Evolutionary conservation across 2,329 filamentous ascomycete species (phyloP).

Genomic region (Onygenales sp.): DNA sequence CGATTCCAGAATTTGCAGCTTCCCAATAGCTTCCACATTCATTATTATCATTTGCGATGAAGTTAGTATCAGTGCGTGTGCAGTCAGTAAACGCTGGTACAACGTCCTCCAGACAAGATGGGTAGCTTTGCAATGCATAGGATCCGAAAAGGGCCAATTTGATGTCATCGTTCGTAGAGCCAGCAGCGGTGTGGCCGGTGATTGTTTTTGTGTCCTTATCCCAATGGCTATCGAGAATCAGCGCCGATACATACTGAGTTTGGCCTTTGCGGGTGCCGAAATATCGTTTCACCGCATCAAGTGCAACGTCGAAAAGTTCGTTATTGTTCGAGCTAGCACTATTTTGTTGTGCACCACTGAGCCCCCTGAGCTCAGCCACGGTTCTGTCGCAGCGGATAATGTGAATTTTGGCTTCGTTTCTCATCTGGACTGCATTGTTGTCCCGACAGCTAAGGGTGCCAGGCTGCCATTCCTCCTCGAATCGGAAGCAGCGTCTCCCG

Average conservation of each 20-base stretch:
- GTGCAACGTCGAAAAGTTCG: slow-evolving; percentile 67
- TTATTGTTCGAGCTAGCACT: slow-evolving; percentile 57
- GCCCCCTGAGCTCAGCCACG: slow-evolving; percentile 68
- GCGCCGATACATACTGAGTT: slow-evolving; percentile 76
- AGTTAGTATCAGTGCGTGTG: slow-evolving; percentile 71
- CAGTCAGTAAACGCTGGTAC: slow-evolving; percentile 83
- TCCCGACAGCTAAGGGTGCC: slow-evolving; percentile 73
- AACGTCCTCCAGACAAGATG: slow-evolving; percentile 78
- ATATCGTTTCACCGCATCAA: slow-evolving; percentile 66
- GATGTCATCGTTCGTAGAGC: slow-evolving; percentile 60
- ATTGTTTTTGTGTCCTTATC: slow-evolving; percentile 61
- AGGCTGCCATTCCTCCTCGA: slow-evolving; percentile 90
- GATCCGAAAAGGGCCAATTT: slow-evolving; percentile 87
- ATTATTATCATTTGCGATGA: slow-evolving; percentile 75
- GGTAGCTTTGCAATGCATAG: slow-evolving; percentile 85
- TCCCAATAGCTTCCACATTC: slow-evolving; percentile 91
- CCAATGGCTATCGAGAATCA: slow-evolving; percentile 86
- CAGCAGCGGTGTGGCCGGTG: slow-evolving; percentile 74
- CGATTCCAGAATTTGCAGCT: slow-evolving; percentile 87
- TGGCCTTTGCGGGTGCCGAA: slow-evolving; percentile 68
- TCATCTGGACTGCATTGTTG: slow-evolving; percentile 59
- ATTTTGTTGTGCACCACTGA: slow-evolving; percentile 72
- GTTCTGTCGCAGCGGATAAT: slow-evolving; percentile 76
- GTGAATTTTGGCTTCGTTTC: slow-evolving; percentile 85
- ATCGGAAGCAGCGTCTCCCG: slow-evolving; percentile 74